Percentiles rank a stretch among this genome's conserved stretches.
phyloP scores from a whole-genome alignment of 2,329 filamentous ascomycete species.

The Truncatella angustata region DNA sequence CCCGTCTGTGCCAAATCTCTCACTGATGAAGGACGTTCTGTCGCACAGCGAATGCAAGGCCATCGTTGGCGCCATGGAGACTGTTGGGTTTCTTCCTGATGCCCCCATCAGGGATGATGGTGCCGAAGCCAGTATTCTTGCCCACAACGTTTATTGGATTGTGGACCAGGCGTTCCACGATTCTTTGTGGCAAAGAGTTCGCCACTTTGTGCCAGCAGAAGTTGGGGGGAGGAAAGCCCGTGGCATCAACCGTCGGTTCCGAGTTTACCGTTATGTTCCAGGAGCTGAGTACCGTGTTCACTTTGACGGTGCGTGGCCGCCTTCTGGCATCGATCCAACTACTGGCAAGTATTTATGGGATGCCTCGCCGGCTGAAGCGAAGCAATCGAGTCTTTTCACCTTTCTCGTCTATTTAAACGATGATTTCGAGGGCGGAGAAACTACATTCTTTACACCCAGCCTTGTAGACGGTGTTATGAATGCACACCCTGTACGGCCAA shows the following conservation, averaged over 20 bases:
- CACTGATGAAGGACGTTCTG: slow-evolving; percentile 59
- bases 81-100: slow-evolving; percentile 65
- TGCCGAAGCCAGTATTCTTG: slow-evolving; percentile 58
- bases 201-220: slow-evolving; percentile 52
- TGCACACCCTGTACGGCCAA: slow-evolving; percentile 65
- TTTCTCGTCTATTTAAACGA: slow-evolving; percentile 70
- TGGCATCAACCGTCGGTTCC: slow-evolving; percentile 67
- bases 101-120: slow-evolving; percentile 65
- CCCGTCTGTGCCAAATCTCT: slow-evolving; percentile 60
- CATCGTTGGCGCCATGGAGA: slow-evolving; percentile 66
- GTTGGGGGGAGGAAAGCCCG: slow-evolving; percentile 57
- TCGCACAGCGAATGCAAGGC: slow-evolving; percentile 60
- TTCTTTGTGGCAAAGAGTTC: slow-evolving; percentile 60
- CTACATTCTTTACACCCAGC: slow-evolving; percentile 67
- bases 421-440: slow-evolving; percentile 70
- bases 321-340: slow-evolving; percentile 59
- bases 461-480: slow-evolving; percentile 64
- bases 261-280: slow-evolving; percentile 71
- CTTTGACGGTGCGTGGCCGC: slow-evolving; percentile 72
- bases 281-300: slow-evolving; percentile 71
- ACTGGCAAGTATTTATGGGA: slow-evolving; percentile 63
- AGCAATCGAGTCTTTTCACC: slow-evolving; percentile 67
- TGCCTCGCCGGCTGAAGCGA: slow-evolving; percentile 54
- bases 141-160: slow-evolving; percentile 75
- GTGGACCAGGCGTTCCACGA: slow-evolving; percentile 63